Conservation (phyloP, 176 grass and related monocot genomes). For the Carex scoparia region DNA sequence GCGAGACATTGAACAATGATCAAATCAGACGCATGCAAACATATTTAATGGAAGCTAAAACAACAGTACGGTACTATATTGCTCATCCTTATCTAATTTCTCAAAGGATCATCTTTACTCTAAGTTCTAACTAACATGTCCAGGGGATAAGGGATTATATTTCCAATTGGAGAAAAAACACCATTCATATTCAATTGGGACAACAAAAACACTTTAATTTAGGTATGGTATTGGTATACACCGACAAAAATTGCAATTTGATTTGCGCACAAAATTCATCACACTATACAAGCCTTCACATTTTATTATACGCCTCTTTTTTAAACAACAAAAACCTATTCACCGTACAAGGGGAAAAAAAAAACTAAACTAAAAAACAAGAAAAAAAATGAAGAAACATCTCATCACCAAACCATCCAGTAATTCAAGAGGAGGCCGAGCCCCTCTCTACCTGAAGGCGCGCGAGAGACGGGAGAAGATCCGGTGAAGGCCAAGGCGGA, state of each 20-base stretch:
- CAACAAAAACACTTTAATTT: neutral
- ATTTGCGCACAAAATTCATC: neutral
- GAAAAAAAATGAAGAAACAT: neutral
- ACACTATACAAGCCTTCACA: constrained; percentile 1
- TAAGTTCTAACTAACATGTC: neutral
- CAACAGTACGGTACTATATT: neutral
- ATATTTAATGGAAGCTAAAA: neutral
- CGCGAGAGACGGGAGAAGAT: constrained; percentile 42
- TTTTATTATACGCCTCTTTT: constrained; percentile 24
- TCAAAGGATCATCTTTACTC: no score
- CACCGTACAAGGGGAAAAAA: neutral
- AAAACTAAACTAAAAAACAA: neutral
- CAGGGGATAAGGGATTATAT: neutral
- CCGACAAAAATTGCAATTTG: neutral
- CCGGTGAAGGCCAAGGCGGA: constrained; percentile 57
- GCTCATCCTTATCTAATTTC: neutral
- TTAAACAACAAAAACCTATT: constrained; percentile 13
- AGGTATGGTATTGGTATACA: neutral
- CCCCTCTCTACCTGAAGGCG: constrained; percentile 36
- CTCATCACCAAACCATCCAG: neutral
- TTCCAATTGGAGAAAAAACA: neutral
- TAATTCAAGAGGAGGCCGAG: neutral
- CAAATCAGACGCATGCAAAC: neutral
- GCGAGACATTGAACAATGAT: neutral
- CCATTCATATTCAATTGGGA: neutral